These are phyloP conservation scores for Xerocomellus intermedius DNA, from an alignment of 768 basidiomycete genomes.

Conservation along the genomic window DNA sequence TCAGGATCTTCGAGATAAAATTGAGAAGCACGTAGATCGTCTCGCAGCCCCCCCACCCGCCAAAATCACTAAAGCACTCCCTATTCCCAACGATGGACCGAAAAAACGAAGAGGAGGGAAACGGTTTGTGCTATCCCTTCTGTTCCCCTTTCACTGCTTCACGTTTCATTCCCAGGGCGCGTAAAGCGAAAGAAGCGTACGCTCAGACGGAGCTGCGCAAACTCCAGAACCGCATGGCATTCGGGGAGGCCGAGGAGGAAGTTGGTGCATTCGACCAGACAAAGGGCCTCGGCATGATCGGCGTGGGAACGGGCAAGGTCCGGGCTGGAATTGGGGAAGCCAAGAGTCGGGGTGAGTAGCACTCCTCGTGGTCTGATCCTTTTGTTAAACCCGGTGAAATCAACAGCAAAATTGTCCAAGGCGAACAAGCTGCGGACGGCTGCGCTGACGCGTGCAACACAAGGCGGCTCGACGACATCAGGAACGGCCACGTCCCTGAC, in stretches of 20 bases:
- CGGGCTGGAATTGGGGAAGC: conserved; percentile 84
- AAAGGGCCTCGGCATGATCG: conserved; percentile 98
- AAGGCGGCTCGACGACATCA: conserved; percentile 50
- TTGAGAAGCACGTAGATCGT: conserved; percentile 91
- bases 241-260: conserved; percentile 94
- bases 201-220: conserved; percentile 96
- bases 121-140: conserved; percentile 51
- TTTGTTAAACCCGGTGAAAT: conserved; percentile 1
- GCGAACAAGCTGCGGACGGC: conserved; percentile 89
- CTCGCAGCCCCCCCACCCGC: conserved; percentile 91
- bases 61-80: conserved; percentile 90
- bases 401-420: conserved; percentile 90
- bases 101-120: conserved; percentile 96
- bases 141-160: neutral
- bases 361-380: neutral
- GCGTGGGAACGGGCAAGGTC: conserved; percentile 81
- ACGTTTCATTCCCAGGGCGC: conserved; percentile 54
- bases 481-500: conserved; percentile 91
- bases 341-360: conserved; percentile 78
- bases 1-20: conserved; percentile 72
- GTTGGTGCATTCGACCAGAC: conserved; percentile 96
- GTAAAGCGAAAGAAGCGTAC: conserved; percentile 98
- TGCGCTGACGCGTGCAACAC: conserved; percentile 74
- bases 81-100: conserved; percentile 91
- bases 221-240: conserved; percentile 94